Percentiles rank a stretch among this genome's conserved stretches.
Conservation (phyloP, 148 eudicot genomes). For the Simmondsia chinensis region DNA sequence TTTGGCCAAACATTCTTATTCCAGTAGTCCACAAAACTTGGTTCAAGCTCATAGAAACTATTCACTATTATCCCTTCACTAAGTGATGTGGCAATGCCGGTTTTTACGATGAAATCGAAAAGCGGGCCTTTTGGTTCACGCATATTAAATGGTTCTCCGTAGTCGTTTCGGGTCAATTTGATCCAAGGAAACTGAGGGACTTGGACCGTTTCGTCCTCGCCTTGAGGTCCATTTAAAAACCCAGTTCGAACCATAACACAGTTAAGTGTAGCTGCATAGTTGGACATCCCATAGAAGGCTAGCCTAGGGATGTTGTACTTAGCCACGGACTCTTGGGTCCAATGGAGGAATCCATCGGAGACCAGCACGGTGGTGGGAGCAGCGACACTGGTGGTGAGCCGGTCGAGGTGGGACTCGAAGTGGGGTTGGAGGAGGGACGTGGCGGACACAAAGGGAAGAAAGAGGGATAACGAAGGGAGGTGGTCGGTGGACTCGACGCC, state of each 20-base stretch:
- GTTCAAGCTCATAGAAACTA: slow-evolving; percentile 55
- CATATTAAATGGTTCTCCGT: slow-evolving; percentile 13
- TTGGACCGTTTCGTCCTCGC: slow-evolving; percentile 25
- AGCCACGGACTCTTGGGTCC: slow-evolving; percentile 45
- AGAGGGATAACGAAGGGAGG: slow-evolving; percentile 55
- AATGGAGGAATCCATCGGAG: slow-evolving; percentile 53
- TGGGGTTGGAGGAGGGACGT: slow-evolving; percentile 20
- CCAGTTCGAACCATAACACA: background rate
- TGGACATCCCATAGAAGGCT: slow-evolving; percentile 32
- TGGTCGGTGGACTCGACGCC: slow-evolving; percentile 63
- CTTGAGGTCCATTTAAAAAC: slow-evolving; percentile 13
- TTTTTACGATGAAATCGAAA: slow-evolving; percentile 24
- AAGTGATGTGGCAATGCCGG: background rate
- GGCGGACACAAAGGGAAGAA: slow-evolving; percentile 22
- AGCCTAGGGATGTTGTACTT: slow-evolving; percentile 44
- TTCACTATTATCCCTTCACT: slow-evolving; percentile 45
- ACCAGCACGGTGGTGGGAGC: slow-evolving; percentile 23
- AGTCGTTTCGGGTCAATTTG: slow-evolving; percentile 37
- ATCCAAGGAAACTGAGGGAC: slow-evolving; percentile 42
- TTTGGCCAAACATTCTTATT: slow-evolving; percentile 14
- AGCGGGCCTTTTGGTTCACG: slow-evolving; percentile 30
- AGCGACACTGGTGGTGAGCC: background rate
- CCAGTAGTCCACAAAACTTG: slow-evolving; percentile 21
- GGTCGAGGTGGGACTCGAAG: slow-evolving; percentile 35
- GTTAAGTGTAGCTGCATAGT: slow-evolving; percentile 7